Conservation (phyloP, 148 eudicot species). For the Dianthus caryophyllus region DNA sequence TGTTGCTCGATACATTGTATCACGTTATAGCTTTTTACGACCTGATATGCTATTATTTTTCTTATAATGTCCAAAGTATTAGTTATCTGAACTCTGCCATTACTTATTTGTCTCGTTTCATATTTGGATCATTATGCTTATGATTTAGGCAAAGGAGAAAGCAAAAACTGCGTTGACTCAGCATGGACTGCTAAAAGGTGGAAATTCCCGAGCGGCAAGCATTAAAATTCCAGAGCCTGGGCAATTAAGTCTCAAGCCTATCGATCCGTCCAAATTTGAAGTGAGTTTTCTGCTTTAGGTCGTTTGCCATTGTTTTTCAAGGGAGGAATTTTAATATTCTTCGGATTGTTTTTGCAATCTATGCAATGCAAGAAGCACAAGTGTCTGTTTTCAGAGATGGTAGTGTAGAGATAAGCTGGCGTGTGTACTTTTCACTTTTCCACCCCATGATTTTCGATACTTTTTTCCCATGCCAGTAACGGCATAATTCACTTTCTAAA, state of each 20-base stretch:
- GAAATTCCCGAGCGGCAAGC: constrained; percentile 43
- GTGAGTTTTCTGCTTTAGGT: constrained; percentile 39
- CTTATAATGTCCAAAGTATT: background rate
- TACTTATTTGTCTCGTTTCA: constrained; percentile 2
- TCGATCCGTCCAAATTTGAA: constrained; percentile 79
- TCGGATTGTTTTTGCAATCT: background rate
- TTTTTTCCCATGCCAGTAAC: no score
- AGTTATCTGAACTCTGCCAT: background rate
- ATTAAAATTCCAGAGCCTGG: constrained; percentile 69
- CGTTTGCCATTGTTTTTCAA: background rate
- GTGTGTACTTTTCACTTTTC: background rate
- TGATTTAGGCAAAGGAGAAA: constrained; percentile 59
- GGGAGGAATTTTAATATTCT: no score
- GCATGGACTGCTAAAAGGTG: constrained; percentile 62
- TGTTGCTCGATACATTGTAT: constrained; percentile 8
- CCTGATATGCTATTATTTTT: background rate
- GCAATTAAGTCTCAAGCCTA: constrained; percentile 61
- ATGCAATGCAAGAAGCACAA: no score
- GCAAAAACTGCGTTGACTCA: constrained; percentile 54
- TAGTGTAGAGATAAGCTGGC: no score
- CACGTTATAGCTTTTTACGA: background rate
- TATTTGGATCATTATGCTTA: constrained; percentile 7
- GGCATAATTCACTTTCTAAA: background rate
- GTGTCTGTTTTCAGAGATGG: no score
- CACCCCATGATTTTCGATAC: background rate